Evolutionary conservation across 352 stramenopile genomes (phyloP).

Genomic region (Albugo laibachii): DNA sequence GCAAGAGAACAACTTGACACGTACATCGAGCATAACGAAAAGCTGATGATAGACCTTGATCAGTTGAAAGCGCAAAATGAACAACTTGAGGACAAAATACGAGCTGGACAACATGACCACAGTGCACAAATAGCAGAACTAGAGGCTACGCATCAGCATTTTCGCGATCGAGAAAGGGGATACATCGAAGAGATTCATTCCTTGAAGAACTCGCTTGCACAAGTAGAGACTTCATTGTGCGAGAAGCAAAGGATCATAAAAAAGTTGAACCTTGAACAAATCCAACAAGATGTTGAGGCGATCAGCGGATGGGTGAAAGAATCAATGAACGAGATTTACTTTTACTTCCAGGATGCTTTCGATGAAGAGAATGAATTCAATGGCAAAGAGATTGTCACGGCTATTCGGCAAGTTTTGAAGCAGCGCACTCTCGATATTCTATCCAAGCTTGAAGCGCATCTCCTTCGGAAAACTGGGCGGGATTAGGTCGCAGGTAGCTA

Average conservation of each 20-base stretch:
- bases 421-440: slow-evolving; percentile 69
- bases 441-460: slow-evolving; percentile 16
- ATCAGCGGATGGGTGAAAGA: slow-evolving; percentile 58
- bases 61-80: slow-evolving; percentile 20
- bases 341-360: slow-evolving; percentile 68
- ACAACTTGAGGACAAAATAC: slow-evolving; percentile 39
- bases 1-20: no score
- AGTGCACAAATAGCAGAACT: slow-evolving; percentile 28
- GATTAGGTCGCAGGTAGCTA: no score
- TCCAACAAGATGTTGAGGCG: slow-evolving; percentile 28
- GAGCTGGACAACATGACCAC: slow-evolving; percentile 15
- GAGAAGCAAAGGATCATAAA: slow-evolving; percentile 19
- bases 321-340: slow-evolving; percentile 80
- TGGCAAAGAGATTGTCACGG: slow-evolving; percentile 64
- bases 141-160: slow-evolving; percentile 23
- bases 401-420: slow-evolving; percentile 67
- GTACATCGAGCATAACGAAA: no score
- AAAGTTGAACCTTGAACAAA: slow-evolving; percentile 20
- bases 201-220: slow-evolving; percentile 1
- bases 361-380: slow-evolving; percentile 70
- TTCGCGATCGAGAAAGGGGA: slow-evolving; percentile 9
- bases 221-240: neutral
- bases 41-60: slow-evolving; percentile 8
- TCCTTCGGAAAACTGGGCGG: no score
- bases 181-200: slow-evolving; percentile 28